These are phyloP conservation scores for Candida maltosa DNA, from an alignment of 805 yeast species.

Conservation along the genomic window DNA sequence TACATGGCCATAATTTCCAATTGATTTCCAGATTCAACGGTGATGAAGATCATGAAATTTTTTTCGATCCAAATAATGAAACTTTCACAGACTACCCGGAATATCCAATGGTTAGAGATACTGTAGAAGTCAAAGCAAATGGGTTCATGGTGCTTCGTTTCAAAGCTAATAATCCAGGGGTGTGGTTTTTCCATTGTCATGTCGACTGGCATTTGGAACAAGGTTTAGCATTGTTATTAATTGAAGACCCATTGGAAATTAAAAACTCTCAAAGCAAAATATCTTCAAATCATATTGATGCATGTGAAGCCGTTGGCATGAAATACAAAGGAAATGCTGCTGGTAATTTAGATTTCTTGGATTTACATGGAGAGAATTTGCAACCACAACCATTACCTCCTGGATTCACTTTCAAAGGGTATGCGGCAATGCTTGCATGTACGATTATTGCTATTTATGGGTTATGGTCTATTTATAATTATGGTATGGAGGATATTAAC, in stretches of 20 bases:
- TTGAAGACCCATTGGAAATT: constrained; percentile 80
- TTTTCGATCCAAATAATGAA: constrained; percentile 30
- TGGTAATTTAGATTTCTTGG: constrained; percentile 47
- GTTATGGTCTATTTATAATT: constrained; percentile 52
- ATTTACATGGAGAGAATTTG: constrained; percentile 55
- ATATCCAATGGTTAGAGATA: constrained; percentile 82
- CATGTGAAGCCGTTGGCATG: constrained; percentile 47
- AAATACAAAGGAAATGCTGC: constrained; percentile 69
- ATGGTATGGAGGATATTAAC: constrained; percentile 63
- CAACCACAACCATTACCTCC: constrained; percentile 63
- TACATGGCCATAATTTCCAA: constrained; percentile 94
- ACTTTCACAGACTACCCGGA: constrained; percentile 51
- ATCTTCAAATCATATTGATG: constrained; percentile 41
- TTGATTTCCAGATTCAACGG: constrained; percentile 64
- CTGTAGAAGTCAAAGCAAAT: constrained; percentile 73
- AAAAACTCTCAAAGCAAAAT: constrained; percentile 29
- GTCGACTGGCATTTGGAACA: constrained; percentile 97
- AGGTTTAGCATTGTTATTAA: constrained; percentile 77
- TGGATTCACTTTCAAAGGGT: constrained; percentile 72
- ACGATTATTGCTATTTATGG: constrained; percentile 59
- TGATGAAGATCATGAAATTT: constrained; percentile 52
- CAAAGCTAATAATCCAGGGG: constrained; percentile 94
- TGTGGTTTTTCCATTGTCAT: constrained; percentile 98
- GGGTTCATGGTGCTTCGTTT: constrained; percentile 85
- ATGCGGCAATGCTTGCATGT: constrained; percentile 56